Base-by-base conservation (phyloP, 106 monocot species). In the Iris macrosiphon region DNA sequence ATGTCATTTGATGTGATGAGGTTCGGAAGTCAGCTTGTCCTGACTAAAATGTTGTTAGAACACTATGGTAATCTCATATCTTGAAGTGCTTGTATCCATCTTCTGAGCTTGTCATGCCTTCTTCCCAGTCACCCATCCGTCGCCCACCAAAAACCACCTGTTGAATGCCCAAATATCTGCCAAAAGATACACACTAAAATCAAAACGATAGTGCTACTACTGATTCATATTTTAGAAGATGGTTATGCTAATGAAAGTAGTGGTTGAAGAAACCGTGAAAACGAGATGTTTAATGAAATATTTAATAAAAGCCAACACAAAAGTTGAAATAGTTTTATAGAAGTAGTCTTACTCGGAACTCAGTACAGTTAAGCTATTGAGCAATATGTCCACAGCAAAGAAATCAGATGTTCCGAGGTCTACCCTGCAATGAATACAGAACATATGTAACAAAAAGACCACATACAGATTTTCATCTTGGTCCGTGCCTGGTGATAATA, bases 71-170 rank as follows among this genome's bases (percentile, higher is more conserved):
- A 34, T 52, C 31, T 80, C 57, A 98, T 14, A 98, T 98, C 60
- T 98, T 83, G 77, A 83, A 98, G 55, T 57, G 72, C 48, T 83
- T 98, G 83, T 91, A 98, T 31, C 96, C 96, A 62, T 87, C 80
- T 30, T 98, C 83, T 0, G 78, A 13, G 37, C 61, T 86, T 35
- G 62, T 91, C 96, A 98, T 91, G 51, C 96, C 90, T 51, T 98
- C 96, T 68, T 98, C 96, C 96, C 96, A 98, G 65, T 98, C 96
- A 31, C 90, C 90, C 80, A 91, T 83, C 17, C 77, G 55, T 18
- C 67, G 72, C 9, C 96, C 90, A 33, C 96, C 96, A 66, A 98
- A 98, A 29, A 98, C 75, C 29, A 98, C 87, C 45, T 91, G 96
- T 60, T 98, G 78, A 66, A 98, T 87, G 8, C 96, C 96, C 75